A percentile compares a stretch with the other conserved stretches of the same genome.
Conservation (phyloP, 148 eudicot species). For the Dianthus caryophyllus region DNA sequence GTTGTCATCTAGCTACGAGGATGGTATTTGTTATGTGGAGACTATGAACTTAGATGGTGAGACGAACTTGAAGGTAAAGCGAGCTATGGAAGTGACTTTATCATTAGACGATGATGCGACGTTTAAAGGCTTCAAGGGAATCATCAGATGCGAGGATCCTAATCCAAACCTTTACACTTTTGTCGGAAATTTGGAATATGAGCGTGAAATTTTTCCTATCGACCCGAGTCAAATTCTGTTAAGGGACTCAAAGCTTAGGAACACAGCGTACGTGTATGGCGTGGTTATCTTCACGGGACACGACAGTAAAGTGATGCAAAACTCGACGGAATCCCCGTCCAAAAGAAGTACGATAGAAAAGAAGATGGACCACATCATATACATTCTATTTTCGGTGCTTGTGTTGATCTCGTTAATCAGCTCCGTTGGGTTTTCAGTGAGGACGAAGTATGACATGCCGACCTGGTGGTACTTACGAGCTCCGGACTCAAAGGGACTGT, state of each 20-base stretch:
- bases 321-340: slow-evolving; percentile 79
- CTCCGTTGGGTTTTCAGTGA: slow-evolving; percentile 69
- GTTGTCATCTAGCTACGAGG: slow-evolving; percentile 82
- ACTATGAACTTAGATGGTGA: slow-evolving; percentile 99
- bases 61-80: slow-evolving; percentile 86
- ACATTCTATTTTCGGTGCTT: slow-evolving; percentile 70
- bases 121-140: slow-evolving; percentile 58
- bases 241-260: slow-evolving; percentile 90
- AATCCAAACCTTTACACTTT: slow-evolving; percentile 82
- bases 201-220: slow-evolving; percentile 67
- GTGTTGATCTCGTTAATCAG: slow-evolving; percentile 78
- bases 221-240: slow-evolving; percentile 88
- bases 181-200: slow-evolving; percentile 87
- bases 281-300: slow-evolving; percentile 88
- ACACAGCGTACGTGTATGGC: slow-evolving; percentile 74
- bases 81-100: slow-evolving; percentile 70
- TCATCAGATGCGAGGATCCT: slow-evolving; percentile 77
- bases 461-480: slow-evolving; percentile 77
- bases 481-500: slow-evolving; percentile 30
- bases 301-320: slow-evolving; percentile 96
- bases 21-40: slow-evolving; percentile 95
- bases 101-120: slow-evolving; percentile 55
- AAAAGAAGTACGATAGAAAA: slow-evolving; percentile 81
- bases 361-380: slow-evolving; percentile 87
- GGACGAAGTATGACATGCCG: slow-evolving; percentile 51